These are phyloP conservation scores for Eustoma russellianum DNA, from an alignment of 257 asterid species.

Conservation along the genomic window DNA sequence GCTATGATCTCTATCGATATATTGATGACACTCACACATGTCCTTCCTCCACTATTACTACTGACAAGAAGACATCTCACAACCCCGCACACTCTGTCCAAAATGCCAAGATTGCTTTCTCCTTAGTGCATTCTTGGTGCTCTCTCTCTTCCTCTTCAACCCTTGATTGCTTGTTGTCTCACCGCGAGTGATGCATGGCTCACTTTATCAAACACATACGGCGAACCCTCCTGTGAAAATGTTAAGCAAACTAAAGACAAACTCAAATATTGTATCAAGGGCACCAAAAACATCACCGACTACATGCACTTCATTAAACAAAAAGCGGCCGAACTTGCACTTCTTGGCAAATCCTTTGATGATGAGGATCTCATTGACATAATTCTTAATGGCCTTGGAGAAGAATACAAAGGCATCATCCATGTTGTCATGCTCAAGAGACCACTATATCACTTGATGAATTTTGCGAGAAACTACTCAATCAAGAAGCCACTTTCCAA, in stretches of 20 bases:
- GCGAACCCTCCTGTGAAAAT: background rate
- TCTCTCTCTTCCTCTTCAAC: background rate
- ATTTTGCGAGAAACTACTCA: too few relatives aligned
- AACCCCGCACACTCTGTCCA: background rate
- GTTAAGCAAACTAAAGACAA: background rate
- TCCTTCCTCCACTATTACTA: background rate
- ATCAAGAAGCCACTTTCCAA: too few relatives aligned
- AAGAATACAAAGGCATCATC: too few relatives aligned
- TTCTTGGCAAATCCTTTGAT: background rate
- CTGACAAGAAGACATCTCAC: too few relatives aligned
- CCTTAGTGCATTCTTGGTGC: background rate
- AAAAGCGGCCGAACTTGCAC: constrained; percentile 2
- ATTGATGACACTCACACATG: background rate
- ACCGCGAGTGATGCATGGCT: background rate
- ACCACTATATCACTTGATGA: too few relatives aligned
- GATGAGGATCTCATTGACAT: constrained; percentile 1
- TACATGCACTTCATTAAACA: background rate
- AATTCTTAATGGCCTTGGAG: constrained; percentile 3
- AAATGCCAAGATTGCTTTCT: background rate
- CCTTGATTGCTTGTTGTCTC: constrained; percentile 17
- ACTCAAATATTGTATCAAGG: background rate
- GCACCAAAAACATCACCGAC: background rate
- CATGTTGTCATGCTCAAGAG: too few relatives aligned
- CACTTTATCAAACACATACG: background rate
- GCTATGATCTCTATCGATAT: background rate